Percentiles rank a stretch among this genome's conserved stretches.
phyloP scores from a whole-genome alignment of 2,329 filamentous ascomycete genomes.

The Epicoccum nigrum region DNA sequence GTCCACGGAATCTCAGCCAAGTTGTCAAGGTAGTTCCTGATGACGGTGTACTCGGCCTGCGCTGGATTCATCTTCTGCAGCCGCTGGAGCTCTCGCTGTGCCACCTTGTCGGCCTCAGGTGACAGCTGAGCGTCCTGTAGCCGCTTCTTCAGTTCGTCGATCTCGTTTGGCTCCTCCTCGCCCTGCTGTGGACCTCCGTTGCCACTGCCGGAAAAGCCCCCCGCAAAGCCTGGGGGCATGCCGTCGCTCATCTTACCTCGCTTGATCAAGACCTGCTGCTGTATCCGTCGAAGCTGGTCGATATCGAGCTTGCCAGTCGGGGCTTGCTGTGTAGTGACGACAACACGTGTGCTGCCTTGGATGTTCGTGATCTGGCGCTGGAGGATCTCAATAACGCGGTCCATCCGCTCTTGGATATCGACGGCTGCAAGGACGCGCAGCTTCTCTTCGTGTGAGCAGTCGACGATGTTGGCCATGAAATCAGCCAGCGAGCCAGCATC shows the following conservation, averaged over 20 bases:
- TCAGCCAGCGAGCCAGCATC: constrained; percentile 89
- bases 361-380: constrained; percentile 81
- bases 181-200: constrained; percentile 50
- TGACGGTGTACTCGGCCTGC: constrained; percentile 95
- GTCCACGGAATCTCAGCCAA: constrained; percentile 94
- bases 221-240: constrained; percentile 48
- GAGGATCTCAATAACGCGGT: constrained; percentile 82
- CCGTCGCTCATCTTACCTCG: constrained; percentile 40
- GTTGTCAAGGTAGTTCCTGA: constrained; percentile 91
- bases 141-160: constrained; percentile 89
- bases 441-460: constrained; percentile 89
- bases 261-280: constrained; percentile 51
- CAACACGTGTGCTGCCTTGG: constrained; percentile 86
- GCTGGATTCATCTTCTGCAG: constrained; percentile 95
- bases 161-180: constrained; percentile 84
- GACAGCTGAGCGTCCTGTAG: constrained; percentile 81
- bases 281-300: constrained; percentile 51
- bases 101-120: constrained; percentile 86
- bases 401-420: constrained; percentile 77
- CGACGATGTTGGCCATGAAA: constrained; percentile 94
- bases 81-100: constrained; percentile 84
- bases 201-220: constrained; percentile 52
- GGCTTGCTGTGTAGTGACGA: constrained; percentile 72
- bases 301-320: constrained; percentile 49
- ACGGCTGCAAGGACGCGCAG: constrained; percentile 82